Percentiles rank a stretch among this genome's conserved stretches.
These are phyloP conservation scores for Kurtzmaniella quercitrusa DNA, from an alignment of 1,139 yeast genomes.

Conservation along the genomic window DNA sequence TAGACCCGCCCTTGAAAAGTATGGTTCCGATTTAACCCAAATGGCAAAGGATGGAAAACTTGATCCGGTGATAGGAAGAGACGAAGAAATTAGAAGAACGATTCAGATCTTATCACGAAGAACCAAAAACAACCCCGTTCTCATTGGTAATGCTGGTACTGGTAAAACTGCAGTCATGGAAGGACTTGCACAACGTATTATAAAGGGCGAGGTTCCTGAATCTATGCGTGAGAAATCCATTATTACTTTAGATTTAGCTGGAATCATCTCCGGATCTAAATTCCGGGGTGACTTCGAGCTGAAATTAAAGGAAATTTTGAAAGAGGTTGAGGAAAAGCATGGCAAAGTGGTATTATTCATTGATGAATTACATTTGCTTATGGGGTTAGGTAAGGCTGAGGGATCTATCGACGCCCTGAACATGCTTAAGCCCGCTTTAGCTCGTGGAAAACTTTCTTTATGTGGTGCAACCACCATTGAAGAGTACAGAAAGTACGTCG, in stretches of 20 bases:
- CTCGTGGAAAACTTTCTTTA: slow-evolving; percentile 89
- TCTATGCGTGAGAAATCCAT: slow-evolving; percentile 82
- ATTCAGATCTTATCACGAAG: slow-evolving; percentile 88
- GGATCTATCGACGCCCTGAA: slow-evolving; percentile 97
- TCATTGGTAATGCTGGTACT: slow-evolving; percentile 95
- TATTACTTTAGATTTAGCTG: slow-evolving; percentile 81
- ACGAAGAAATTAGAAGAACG: slow-evolving; percentile 89
- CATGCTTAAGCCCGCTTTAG: slow-evolving; percentile 86
- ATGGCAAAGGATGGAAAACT: slow-evolving; percentile 86
- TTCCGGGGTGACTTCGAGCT: slow-evolving; percentile 95
- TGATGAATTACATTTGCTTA: slow-evolving; percentile 86
- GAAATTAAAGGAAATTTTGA: slow-evolving; percentile 75
- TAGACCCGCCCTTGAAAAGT: slow-evolving; percentile 78
- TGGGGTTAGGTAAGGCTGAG: slow-evolving; percentile 93
- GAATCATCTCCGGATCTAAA: slow-evolving; percentile 90
- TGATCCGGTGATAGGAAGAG: slow-evolving; percentile 96
- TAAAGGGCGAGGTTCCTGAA: slow-evolving; percentile 91
- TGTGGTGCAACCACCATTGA: slow-evolving; percentile 95
- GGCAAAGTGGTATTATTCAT: slow-evolving; percentile 81
- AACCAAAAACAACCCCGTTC: slow-evolving; percentile 90
- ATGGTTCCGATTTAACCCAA: slow-evolving; percentile 83
- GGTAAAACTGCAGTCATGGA: slow-evolving; percentile 97
- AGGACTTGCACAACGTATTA: slow-evolving; percentile 90
- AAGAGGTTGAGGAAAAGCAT: slow-evolving; percentile 79
- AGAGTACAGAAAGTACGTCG: slow-evolving; percentile 82